Percentiles rank a stretch among this genome's conserved stretches.
Conservation (phyloP, 352 stramenopile genomes). For the Phytophthora agathidicida region DNA sequence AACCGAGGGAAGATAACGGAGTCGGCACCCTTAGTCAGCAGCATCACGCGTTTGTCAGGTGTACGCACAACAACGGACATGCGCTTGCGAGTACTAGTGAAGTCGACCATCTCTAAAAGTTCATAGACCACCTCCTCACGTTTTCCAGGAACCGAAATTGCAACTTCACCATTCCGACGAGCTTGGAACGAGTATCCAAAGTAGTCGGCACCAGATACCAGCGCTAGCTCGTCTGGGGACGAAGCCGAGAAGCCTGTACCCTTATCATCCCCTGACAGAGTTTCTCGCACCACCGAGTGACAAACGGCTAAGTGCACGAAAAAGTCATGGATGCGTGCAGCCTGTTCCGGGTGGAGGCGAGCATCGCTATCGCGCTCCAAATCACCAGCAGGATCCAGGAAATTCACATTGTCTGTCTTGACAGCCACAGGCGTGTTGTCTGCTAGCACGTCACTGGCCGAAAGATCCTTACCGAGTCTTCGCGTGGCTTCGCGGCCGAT, state of each 20-base stretch:
- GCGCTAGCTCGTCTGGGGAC: constrained; percentile 81
- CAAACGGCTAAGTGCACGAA: constrained; percentile 83
- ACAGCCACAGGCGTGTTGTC: constrained; percentile 61
- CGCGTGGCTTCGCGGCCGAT: constrained; percentile 81
- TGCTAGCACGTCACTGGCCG: constrained; percentile 73
- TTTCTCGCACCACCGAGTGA: constrained; percentile 86
- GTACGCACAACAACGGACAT: constrained; percentile 98
- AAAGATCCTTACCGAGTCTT: constrained; percentile 76
- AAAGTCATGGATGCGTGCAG: constrained; percentile 82
- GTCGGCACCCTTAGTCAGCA: constrained; percentile 88
- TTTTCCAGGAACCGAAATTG: constrained; percentile 48
- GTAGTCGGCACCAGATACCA: constrained; percentile 81
- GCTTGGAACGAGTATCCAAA: constrained; percentile 83
- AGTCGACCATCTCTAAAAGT: constrained; percentile 97
- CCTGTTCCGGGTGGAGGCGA: constrained; percentile 51
- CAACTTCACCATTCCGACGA: constrained; percentile 66
- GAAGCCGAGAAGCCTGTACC: constrained; percentile 75
- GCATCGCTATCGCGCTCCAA: constrained; percentile 60
- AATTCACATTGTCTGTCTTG: constrained; percentile 80
- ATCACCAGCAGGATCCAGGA: constrained; percentile 77
- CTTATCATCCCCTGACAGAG: constrained; percentile 43
- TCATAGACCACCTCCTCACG: constrained; percentile 67
- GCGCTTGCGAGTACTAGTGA: constrained; percentile 97
- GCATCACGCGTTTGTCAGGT: constrained; percentile 61
- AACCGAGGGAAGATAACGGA: constrained; percentile 81